Base-by-base conservation (phyloP, 2,329 filamentous ascomycete species). In the Colletotrichum lindemuthianum region DNA sequence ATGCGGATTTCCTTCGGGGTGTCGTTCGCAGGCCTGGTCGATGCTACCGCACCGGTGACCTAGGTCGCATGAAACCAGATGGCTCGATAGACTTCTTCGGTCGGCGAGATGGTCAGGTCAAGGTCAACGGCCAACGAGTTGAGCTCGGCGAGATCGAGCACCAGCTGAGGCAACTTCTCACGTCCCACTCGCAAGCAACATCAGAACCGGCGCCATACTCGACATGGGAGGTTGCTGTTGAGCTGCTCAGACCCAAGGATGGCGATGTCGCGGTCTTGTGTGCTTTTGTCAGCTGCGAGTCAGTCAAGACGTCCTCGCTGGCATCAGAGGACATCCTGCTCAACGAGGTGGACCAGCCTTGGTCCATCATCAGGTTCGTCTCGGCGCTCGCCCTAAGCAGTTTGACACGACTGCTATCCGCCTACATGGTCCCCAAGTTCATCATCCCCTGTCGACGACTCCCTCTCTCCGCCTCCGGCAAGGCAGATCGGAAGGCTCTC, bases 121-220 rank as follows among this genome's bases (percentile, higher is more conserved):
- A 69, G 44, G 64, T 69, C 16, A 58, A 59, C 4, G 68, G 68
- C 2, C 68, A 69, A 41, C 60, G 68, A 1, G 50, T 66, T 2
- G 68, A 73, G 54, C 59, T 66, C 0, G 64, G 50, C 1, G 70
- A 70, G 34, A 60, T 71, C 2, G 70, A 71, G 39, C 52, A 66
- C 24, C 71, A 73, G 2, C 8, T 66, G 8, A 50, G 33, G 13
- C 13, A 13, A 8, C n/a, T 6, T 4, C 1, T 66, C 0, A 8
- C 10, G 8, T 51, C 13, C 1, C 13, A 33, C 6, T 9, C 34
- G 12, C 24, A 13, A 56, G 12, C n/a, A 32, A 10, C 9, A 1
- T 24, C 24, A 4, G 24, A 4, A 24, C 24, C 24, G 24, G 24
- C 8, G 16, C 54, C 11, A 43, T 8, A 6, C 10, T 24, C 60